Evolutionary conservation across 164 flowering plant genomes (phyloP).

Genomic region (Nelumbo lutea): DNA sequence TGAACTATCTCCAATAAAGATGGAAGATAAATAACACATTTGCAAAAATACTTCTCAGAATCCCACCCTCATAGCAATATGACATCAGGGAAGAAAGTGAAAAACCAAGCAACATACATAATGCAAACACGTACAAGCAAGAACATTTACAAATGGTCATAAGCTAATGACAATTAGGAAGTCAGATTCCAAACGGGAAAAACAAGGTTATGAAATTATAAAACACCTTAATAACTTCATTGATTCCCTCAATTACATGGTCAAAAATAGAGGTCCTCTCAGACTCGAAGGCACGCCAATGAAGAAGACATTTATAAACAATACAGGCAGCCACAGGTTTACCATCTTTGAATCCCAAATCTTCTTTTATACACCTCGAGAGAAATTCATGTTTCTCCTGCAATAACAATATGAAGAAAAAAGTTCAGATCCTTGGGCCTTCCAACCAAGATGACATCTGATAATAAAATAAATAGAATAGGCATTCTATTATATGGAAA

Average conservation of each 20-base stretch:
- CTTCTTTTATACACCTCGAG: slow-evolving; percentile 73
- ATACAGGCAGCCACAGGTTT: slow-evolving; percentile 95
- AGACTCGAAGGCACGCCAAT: slow-evolving; percentile 92
- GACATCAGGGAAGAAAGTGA: background rate
- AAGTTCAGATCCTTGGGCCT: background rate
- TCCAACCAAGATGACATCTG: background rate
- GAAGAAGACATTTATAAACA: slow-evolving; percentile 76
- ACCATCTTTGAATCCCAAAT: slow-evolving; percentile 72
- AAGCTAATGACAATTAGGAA: background rate
- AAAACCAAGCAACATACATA: background rate
- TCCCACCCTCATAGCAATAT: no score
- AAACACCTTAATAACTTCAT: slow-evolving; percentile 67
- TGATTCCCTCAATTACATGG: slow-evolving; percentile 71
- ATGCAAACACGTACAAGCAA: background rate
- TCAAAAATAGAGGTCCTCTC: slow-evolving; percentile 91
- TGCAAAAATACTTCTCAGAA: background rate
- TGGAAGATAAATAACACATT: background rate
- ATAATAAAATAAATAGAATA: background rate
- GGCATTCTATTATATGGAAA: background rate
- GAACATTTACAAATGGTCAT: background rate
- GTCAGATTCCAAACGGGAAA: background rate
- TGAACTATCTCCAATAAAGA: no score
- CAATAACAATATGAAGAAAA: slow-evolving; percentile 4
- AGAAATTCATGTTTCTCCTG: slow-evolving; percentile 89
- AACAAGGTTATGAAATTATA: background rate